Conservation (phyloP, 768 basidiomycete species). For the Hemileccinum rubropunctum region DNA sequence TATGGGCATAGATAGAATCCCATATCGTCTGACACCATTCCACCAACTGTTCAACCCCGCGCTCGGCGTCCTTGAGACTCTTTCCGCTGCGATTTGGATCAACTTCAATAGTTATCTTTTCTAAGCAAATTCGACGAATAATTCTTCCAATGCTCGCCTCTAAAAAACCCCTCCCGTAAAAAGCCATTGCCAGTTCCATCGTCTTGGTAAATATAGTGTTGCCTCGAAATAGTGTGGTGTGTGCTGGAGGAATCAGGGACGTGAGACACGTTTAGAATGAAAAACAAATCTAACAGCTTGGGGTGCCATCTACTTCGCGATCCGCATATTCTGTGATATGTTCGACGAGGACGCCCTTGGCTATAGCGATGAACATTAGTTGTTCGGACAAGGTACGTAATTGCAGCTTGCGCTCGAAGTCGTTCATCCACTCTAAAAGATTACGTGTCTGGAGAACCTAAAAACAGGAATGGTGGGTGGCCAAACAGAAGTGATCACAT, state of each 20-base stretch:
- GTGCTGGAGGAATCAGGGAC: slow-evolving; percentile 43
- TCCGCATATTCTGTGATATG: slow-evolving; percentile 69
- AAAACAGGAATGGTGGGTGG: neutral
- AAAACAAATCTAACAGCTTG: slow-evolving; percentile 50
- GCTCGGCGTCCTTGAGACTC: slow-evolving; percentile 57
- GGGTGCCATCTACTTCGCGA: slow-evolving; percentile 67
- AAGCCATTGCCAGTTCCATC: slow-evolving; percentile 77
- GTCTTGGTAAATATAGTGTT: slow-evolving; percentile 69
- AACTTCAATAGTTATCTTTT: slow-evolving; percentile 78
- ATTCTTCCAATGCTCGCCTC: slow-evolving; percentile 74
- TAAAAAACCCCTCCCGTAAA: slow-evolving; percentile 77
- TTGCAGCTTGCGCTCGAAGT: slow-evolving; percentile 64
- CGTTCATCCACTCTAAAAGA: slow-evolving; percentile 71
- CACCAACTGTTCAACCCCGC: slow-evolving; percentile 65
- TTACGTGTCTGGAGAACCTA: slow-evolving; percentile 52
- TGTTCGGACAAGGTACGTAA: slow-evolving; percentile 60
- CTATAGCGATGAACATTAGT: slow-evolving; percentile 66
- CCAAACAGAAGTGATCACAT: neutral
- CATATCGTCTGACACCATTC: slow-evolving; percentile 81
- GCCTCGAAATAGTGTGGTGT: slow-evolving; percentile 71
- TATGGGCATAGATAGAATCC: slow-evolving; percentile 73
- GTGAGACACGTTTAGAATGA: neutral
- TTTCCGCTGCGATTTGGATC: slow-evolving; percentile 71
- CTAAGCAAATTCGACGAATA: slow-evolving; percentile 66
- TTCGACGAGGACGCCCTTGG: slow-evolving; percentile 60